phyloP scores from a whole-genome alignment of 768 basidiomycete species.

The Psilocybe cyanescens region DNA sequence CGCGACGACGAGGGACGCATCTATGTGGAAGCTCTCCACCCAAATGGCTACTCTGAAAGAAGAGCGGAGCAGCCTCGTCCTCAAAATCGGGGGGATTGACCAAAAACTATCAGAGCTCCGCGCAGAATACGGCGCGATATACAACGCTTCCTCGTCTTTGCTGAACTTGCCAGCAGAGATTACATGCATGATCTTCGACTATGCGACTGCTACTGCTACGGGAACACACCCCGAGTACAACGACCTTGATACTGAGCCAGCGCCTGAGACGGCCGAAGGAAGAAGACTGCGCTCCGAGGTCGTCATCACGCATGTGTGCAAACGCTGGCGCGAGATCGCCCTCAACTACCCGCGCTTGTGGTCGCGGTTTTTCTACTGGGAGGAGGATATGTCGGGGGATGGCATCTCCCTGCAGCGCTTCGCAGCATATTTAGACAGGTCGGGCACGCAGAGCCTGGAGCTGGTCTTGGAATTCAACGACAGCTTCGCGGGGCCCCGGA shows the following conservation, averaged over 20 bases:
- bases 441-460: constrained; percentile 15
- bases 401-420: constrained; percentile 18
- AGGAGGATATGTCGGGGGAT: background rate
- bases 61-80: background rate
- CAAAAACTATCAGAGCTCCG: constrained; percentile 15
- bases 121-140: constrained; percentile 18
- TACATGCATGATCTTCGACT: constrained; percentile 21
- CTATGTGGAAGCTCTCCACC: background rate
- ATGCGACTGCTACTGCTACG: background rate
- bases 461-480: constrained; percentile 22
- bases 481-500: background rate
- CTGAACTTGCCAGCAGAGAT: constrained; percentile 23
- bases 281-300: constrained; percentile 16
- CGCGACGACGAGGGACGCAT: background rate
- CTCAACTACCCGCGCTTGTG: constrained; percentile 22
- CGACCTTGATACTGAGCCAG: background rate
- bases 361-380: constrained; percentile 18
- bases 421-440: constrained; percentile 24
- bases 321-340: constrained; percentile 21
- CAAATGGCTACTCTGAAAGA: background rate
- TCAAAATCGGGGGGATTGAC: constrained; percentile 7
- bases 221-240: background rate
- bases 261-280: background rate
- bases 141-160: constrained; percentile 16
- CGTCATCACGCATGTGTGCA: constrained; percentile 26